These are phyloP conservation scores for Boehmeria nivea DNA, from an alignment of 306 rosid species.

Conservation along the genomic window DNA sequence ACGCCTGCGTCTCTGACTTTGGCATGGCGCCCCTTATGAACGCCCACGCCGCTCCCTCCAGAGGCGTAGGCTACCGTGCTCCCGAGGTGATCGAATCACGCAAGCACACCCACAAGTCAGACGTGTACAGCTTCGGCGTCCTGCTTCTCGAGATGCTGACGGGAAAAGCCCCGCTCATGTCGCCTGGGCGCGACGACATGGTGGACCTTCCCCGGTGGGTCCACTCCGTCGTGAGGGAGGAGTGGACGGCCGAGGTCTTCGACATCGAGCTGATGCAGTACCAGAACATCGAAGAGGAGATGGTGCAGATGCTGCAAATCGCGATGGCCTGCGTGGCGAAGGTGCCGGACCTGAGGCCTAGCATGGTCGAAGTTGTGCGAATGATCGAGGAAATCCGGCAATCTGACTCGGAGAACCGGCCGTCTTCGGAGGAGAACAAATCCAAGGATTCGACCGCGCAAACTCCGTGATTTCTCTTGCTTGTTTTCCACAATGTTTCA, in stretches of 20 bases:
- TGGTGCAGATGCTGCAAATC: slow-evolving; percentile 97
- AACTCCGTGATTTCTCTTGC: slow-evolving; percentile 56
- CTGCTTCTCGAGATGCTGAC: slow-evolving; percentile 90
- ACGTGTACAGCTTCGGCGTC: slow-evolving; percentile 89
- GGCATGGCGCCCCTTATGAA: slow-evolving; percentile 86
- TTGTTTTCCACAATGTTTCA: no score
- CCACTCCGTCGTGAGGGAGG: slow-evolving; percentile 94
- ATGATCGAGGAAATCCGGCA: slow-evolving; percentile 94
- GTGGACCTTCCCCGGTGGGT: slow-evolving; percentile 99
- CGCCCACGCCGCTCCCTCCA: slow-evolving; percentile 61
- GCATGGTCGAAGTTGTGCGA: slow-evolving; percentile 78
- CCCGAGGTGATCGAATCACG: slow-evolving; percentile 88
- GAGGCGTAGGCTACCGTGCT: slow-evolving; percentile 89
- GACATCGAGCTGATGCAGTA: slow-evolving; percentile 88
- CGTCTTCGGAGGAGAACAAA: slow-evolving; percentile 87
- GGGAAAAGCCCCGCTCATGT: slow-evolving; percentile 88
- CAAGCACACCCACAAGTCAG: slow-evolving; percentile 85
- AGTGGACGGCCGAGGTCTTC: slow-evolving; percentile 97
- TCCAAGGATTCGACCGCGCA: slow-evolving; percentile 81
- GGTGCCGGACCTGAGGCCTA: slow-evolving; percentile 83
- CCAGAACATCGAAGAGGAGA: slow-evolving; percentile 90
- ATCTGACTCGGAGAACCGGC: slow-evolving; percentile 97
- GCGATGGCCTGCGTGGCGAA: slow-evolving; percentile 91
- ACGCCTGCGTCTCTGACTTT: slow-evolving; percentile 80
- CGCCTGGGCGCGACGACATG: slow-evolving; percentile 83